Evolutionary conservation across 2,329 filamentous ascomycete genomes (phyloP).

Genomic region (Talaromyces sp.): DNA sequence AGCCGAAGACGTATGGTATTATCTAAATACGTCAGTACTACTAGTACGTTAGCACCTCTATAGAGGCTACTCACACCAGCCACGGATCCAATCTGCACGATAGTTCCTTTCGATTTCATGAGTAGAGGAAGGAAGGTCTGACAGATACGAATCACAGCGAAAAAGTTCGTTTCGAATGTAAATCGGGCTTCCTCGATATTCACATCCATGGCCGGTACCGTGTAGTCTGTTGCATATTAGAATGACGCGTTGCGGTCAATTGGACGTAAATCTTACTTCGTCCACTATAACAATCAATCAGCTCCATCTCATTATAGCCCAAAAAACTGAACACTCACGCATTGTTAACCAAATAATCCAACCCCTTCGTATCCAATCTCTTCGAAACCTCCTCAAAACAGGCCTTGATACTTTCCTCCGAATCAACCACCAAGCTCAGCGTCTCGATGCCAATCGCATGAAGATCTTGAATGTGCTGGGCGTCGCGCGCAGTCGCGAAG

Average conservation of each 20-base stretch:
- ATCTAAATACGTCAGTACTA: slow-evolving; percentile 1
- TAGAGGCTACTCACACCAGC: slow-evolving; percentile 32
- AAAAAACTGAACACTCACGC: slow-evolving; percentile 38
- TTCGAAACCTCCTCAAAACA: slow-evolving; percentile 49
- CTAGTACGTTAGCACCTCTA: neutral
- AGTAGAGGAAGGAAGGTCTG: slow-evolving; percentile 57
- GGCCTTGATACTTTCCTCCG: slow-evolving; percentile 48
- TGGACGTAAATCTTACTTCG: slow-evolving; percentile 19
- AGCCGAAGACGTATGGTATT: slow-evolving; percentile 47
- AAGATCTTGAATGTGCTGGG: slow-evolving; percentile 50
- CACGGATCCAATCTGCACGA: slow-evolving; percentile 48
- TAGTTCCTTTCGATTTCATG: slow-evolving; percentile 45
- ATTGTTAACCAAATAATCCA: slow-evolving; percentile 62
- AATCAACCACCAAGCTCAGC: slow-evolving; percentile 55
- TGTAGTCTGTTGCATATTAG: slow-evolving; percentile 46
- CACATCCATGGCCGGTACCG: slow-evolving; percentile 57
- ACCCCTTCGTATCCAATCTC: slow-evolving; percentile 47
- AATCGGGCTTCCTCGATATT: slow-evolving; percentile 48
- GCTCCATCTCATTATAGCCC: slow-evolving; percentile 15
- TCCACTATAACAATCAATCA: slow-evolving; percentile 21
- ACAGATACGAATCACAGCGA: slow-evolving; percentile 59
- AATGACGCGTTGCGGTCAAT: neutral
- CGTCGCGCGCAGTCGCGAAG: slow-evolving; percentile 58
- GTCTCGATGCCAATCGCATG: slow-evolving; percentile 54
- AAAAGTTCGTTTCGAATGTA: slow-evolving; percentile 57